A percentile compares a stretch with the other conserved stretches of the same genome.
Conservation (phyloP, 164 flowering plant genomes). For the Magnolia officinalis region DNA sequence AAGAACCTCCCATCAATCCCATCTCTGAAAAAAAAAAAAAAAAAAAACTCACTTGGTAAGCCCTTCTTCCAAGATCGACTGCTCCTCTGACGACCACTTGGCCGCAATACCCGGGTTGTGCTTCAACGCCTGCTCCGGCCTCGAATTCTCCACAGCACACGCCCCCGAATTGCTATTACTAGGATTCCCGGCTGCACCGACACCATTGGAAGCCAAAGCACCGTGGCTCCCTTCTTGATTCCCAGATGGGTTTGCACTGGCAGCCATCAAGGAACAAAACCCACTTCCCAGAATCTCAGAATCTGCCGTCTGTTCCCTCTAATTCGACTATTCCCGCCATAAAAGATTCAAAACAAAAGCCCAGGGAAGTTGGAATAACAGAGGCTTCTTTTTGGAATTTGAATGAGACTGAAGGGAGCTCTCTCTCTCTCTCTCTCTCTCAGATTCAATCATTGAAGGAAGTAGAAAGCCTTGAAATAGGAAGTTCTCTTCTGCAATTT, state of each 20-base stretch:
- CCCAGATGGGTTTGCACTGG: slow-evolving; percentile 49
- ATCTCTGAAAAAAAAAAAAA: background rate
- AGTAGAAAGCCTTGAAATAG: background rate
- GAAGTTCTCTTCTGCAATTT: background rate
- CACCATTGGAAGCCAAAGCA: slow-evolving; percentile 27
- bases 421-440: background rate
- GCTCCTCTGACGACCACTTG: slow-evolving; percentile 63
- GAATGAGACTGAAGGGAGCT: slow-evolving; percentile 14
- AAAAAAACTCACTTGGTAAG: slow-evolving; percentile 40
- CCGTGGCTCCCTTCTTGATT: slow-evolving; percentile 36
- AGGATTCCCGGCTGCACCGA: slow-evolving; percentile 5
- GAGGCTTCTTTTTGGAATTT: background rate
- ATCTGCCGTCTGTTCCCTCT: slow-evolving; percentile 21
- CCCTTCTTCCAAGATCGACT: slow-evolving; percentile 48
- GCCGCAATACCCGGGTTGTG: slow-evolving; percentile 51
- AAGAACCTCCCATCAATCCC: background rate
- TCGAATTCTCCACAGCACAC: slow-evolving; percentile 20
- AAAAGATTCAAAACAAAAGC: background rate
- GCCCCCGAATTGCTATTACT: slow-evolving; percentile 25
- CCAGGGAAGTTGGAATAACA: background rate
- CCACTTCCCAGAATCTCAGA: slow-evolving; percentile 13
- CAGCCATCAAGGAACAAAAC: slow-evolving; percentile 34
- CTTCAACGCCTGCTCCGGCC: slow-evolving; percentile 30
- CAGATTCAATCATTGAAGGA: slow-evolving; percentile 8
- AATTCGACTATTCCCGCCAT: slow-evolving; percentile 12